Evolutionary conservation across 306 rosid species (phyloP).

Genomic region (Vicia faba): DNA sequence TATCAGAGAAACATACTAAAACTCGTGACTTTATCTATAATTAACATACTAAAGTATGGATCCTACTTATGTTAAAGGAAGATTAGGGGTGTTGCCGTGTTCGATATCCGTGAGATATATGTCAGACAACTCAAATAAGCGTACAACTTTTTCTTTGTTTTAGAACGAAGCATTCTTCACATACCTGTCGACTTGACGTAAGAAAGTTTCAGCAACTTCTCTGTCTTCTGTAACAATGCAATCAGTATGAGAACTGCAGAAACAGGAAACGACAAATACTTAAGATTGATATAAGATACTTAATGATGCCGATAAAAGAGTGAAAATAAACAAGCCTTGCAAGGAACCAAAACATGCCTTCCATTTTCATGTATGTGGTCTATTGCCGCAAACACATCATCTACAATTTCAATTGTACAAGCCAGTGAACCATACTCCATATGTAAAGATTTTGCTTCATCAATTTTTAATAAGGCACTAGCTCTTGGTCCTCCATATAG

Average conservation of each 20-base stretch:
- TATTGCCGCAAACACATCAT: slow-evolving; percentile 74
- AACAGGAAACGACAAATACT: slow-evolving; percentile 13
- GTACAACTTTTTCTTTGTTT: too few relatives aligned
- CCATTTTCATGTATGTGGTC: slow-evolving; percentile 77
- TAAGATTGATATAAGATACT: neutral
- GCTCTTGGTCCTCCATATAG: slow-evolving; percentile 81
- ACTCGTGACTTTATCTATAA: neutral
- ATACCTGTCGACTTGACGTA: slow-evolving; percentile 78
- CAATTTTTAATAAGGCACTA: slow-evolving; percentile 53
- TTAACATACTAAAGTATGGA: slow-evolving; percentile 6
- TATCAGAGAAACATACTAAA: slow-evolving; percentile 20
- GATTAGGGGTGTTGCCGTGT: too few relatives aligned
- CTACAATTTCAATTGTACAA: slow-evolving; percentile 85
- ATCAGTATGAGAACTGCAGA: slow-evolving; percentile 78
- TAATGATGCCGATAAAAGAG: neutral
- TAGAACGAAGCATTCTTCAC: neutral
- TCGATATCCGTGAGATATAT: too few relatives aligned
- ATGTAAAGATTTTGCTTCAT: slow-evolving; percentile 61
- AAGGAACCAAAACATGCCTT: slow-evolving; percentile 53
- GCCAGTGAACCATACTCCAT: slow-evolving; percentile 71
- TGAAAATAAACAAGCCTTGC: slow-evolving; percentile 15
- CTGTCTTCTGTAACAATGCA: slow-evolving; percentile 74
- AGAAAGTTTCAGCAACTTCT: slow-evolving; percentile 70
- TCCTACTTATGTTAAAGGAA: neutral
- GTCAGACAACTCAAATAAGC: too few relatives aligned